Base-by-base conservation (phyloP, 1,284 basidiomycete genomes). In the Trichosporon sp. region DNA sequence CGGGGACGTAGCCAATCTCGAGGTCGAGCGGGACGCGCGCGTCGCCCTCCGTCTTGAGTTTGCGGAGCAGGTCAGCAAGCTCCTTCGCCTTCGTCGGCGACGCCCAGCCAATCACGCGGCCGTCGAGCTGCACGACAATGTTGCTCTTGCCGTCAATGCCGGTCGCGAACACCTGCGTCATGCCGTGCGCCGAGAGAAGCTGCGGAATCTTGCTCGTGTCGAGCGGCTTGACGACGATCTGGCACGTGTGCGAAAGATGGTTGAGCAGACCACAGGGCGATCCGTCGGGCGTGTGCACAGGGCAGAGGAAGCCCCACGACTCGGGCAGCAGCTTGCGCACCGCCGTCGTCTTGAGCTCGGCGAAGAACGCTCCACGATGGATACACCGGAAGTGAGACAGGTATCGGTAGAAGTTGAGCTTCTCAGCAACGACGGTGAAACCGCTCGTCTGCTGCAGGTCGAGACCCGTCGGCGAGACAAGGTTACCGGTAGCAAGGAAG, bases 341-440 rank as follows among this genome's bases (percentile, higher is more conserved):
- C 23, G 94, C 89, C 0, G 96, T 99, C 0, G 96, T 99, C 84
- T 99, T 99, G 66, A 99, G 86, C 79, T 99, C 95, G 23, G 95
- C 93, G 77, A 99, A 99, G 87, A 99, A 99, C 49, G 96, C 94
- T 81, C 96, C 96, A 82, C 96, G 91, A 82, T 99, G 96, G 49
- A 99, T 95, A 79, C 92, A 97, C 63, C 96, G 86, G 84, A 99
- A 99, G 82, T 99, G 96, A 73, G 91, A 91, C 78, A 99, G 93
- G 81, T 98, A 99, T 56, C 96, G 92, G 75, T 91, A 90, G 87
- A 95, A 99, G 81, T 99, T 99, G 69, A 99, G 85, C 82, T 99
- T 99, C 82, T 99, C 96, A 2, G 95, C 96, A 54, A 99, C 91
- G 72, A 99, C 95, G 4, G 96, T 98, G 82, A 96, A 99, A 56